Conservation (phyloP, 306 rosid genomes). For the Medicago ruthenica region DNA sequence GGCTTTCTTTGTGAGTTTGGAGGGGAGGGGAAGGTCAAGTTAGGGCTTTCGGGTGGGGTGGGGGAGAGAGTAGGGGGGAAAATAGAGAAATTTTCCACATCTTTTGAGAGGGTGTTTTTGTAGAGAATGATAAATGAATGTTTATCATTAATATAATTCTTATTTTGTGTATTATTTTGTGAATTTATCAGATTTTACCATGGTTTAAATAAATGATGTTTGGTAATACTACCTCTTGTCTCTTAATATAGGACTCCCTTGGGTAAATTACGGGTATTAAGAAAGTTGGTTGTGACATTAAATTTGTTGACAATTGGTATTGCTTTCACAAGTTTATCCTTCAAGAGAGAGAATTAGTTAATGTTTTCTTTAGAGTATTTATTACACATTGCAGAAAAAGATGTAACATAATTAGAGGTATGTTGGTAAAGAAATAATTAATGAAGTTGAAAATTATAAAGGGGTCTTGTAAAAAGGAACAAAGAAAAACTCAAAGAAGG, state of each 20-base stretch:
- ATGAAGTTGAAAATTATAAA: background rate
- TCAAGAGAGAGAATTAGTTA: background rate
- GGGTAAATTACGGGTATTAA: background rate
- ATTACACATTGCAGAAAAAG: background rate
- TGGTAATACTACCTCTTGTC: background rate
- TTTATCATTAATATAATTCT: no score
- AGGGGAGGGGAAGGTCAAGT: background rate
- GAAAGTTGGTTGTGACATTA: background rate
- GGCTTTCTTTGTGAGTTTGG: background rate
- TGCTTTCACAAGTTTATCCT: background rate
- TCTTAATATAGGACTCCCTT: background rate
- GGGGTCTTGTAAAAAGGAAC: background rate
- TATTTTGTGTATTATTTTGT: no score
- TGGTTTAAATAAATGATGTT: constrained; percentile 15
- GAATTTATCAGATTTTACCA: no score
- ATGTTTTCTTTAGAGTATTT: background rate
- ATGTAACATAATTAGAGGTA: background rate
- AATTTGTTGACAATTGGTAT: background rate
- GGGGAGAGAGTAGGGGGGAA: no score
- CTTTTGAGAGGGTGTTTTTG: no score
- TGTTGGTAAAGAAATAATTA: background rate
- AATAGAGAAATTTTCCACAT: no score
- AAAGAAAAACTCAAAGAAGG: background rate
- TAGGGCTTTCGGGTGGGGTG: no score
- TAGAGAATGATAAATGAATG: no score